These are phyloP conservation scores for Sanghuangporus weigelae DNA, from an alignment of 1,284 basidiomycete species.

Conservation along the genomic window DNA sequence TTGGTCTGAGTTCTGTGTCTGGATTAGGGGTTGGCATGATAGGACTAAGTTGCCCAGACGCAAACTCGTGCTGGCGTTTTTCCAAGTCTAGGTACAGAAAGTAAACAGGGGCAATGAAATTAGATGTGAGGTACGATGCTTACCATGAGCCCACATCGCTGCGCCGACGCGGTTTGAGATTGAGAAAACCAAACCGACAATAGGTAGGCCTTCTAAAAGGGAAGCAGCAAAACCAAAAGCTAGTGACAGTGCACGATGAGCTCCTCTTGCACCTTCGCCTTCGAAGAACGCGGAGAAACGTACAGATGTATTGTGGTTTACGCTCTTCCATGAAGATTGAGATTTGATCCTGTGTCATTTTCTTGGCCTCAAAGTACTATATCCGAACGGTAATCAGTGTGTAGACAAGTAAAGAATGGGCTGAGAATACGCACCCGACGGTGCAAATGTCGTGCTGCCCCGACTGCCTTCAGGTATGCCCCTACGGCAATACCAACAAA, in stretches of 20 bases:
- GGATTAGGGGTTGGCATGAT: background rate
- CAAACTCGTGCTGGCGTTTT: slow-evolving; percentile 59
- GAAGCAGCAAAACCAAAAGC: slow-evolving; percentile 81
- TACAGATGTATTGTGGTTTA: slow-evolving; percentile 81
- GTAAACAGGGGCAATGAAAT: background rate
- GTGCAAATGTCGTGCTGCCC: slow-evolving; percentile 68
- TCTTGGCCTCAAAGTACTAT: slow-evolving; percentile 79
- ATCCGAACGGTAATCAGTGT: slow-evolving; percentile 10
- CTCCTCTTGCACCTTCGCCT: background rate
- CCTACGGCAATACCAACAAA: slow-evolving; percentile 61
- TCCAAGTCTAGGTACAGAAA: slow-evolving; percentile 53
- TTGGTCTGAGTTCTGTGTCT: slow-evolving; percentile 6
- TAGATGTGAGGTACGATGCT: slow-evolving; percentile 21
- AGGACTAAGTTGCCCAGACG: slow-evolving; percentile 11
- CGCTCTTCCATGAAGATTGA: slow-evolving; percentile 80
- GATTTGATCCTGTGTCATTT: slow-evolving; percentile 65
- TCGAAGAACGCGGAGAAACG: slow-evolving; percentile 21
- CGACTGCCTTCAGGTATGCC: slow-evolving; percentile 63
- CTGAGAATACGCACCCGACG: slow-evolving; percentile 43
- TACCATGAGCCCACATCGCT: slow-evolving; percentile 88
- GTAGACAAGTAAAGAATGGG: background rate
- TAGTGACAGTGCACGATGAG: slow-evolving; percentile 25
- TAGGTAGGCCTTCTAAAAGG: slow-evolving; percentile 71
- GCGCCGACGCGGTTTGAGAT: slow-evolving; percentile 84
- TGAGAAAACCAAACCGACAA: slow-evolving; percentile 74